Base-by-base conservation (phyloP, 352 stramenopile species). In the Phytophthora tentaculata region DNA sequence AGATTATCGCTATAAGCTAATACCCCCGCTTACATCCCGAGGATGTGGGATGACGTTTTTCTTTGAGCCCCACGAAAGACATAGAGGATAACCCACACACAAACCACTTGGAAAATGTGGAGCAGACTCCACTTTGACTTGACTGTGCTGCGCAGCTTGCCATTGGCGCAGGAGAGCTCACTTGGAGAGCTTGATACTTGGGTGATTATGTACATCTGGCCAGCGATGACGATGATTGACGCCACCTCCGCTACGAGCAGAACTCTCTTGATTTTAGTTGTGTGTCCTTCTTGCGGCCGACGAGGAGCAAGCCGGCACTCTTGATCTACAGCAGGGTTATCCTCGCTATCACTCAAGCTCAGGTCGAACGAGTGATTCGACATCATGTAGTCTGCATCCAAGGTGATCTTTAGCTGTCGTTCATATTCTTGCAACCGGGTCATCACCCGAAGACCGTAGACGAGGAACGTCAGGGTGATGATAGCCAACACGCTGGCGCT, bases 81-180 rank as follows among this genome's bases (percentile, higher is more conserved):
- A 37, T 64, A 76, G 7, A 74, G 24, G n/a, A 73, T 52, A 17
- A 61, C 56, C 56, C 67, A 65, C 7, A 79, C 59, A 39, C 57
- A 65, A 8, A 64, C 54, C 5, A 76, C 67, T 58, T 79, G 71
- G n/a, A 75, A 73, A 9, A 64, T 44, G 22, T 79, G 67, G 10
- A 79, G 49, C 35, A 73, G n/a, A 23, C 62, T 73, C 23, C 62
- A 65, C 10, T 62, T 67, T 14, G 52, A 50, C 28, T 61, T 64
- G 44, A 77, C 44, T 24, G 32, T 45, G 13, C 14, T 20, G 41
- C 72, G 74, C n/a, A 54, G 23, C 23, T 16, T 45, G 0, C 72
- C 72, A 50, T 79, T 79, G 32, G 72, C 72, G 9, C 68, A 79
- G 2, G 68, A 29, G 22, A 76, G 63, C 51, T 79, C 72, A n/a